A percentile compares a stretch with the other conserved stretches of the same genome.
Evolutionary conservation across 305 asterid species (phyloP).

Genomic region (Rubia tinctorum): DNA sequence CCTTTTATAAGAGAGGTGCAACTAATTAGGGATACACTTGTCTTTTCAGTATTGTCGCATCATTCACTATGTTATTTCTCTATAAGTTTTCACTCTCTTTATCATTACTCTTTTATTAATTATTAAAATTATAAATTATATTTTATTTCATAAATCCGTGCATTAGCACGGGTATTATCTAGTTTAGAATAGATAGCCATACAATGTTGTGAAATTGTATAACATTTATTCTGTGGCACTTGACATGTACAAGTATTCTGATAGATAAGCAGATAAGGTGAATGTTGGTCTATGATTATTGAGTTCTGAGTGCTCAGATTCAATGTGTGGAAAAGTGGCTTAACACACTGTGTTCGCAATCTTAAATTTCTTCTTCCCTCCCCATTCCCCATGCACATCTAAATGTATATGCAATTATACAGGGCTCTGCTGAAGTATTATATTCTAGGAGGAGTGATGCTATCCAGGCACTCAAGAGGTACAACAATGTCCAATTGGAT

Average conservation of each 20-base stretch:
- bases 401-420: conserved; percentile 4
- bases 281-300: not conserved
- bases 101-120: no score
- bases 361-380: not conserved
- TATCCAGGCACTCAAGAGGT: conserved; percentile 67
- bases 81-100: no score
- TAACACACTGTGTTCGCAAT: not conserved
- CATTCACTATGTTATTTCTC: no score
- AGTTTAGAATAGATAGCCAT: not conserved
- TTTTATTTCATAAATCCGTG: no score
- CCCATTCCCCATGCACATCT: not conserved
- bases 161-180: no score
- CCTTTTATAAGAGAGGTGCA: no score
- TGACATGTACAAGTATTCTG: not conserved
- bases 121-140: no score
- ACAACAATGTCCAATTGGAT: conserved; percentile 85
- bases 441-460: conserved; percentile 85
- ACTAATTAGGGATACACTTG: no score
- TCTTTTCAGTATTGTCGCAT: no score
- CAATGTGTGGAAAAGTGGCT: not conserved
- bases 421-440: conserved; percentile 93
- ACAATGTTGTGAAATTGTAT: not conserved
- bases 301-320: not conserved
- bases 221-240: not conserved
- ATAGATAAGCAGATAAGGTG: not conserved